Evolutionary conservation across 2,329 filamentous ascomycete genomes (phyloP).

Genomic region (Lasiodiplodia gonubiensis): DNA sequence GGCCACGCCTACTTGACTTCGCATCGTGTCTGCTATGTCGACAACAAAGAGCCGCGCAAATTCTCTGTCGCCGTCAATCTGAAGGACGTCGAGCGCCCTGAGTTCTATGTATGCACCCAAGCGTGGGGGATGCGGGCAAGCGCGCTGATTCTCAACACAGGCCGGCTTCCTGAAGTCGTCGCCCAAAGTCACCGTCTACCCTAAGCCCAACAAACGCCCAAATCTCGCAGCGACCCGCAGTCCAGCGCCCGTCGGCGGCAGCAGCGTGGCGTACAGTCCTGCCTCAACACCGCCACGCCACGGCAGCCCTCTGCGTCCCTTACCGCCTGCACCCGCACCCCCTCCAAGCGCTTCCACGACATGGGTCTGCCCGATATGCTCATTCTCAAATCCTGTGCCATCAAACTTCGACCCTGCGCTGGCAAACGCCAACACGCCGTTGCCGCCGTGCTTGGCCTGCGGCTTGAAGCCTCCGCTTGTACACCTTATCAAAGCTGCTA

Average conservation of each 20-base stretch:
- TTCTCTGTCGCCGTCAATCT: slow-evolving; percentile 85
- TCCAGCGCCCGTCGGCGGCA: slow-evolving; percentile 37
- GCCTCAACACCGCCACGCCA: slow-evolving; percentile 42
- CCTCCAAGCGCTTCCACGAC: slow-evolving; percentile 60
- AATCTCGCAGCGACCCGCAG: slow-evolving; percentile 50
- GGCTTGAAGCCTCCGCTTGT: slow-evolving; percentile 89
- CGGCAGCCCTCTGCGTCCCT: slow-evolving; percentile 43
- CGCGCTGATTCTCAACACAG: slow-evolving; percentile 48
- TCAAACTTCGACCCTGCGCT: slow-evolving; percentile 89
- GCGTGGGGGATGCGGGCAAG: neutral
- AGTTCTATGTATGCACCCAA: slow-evolving; percentile 73
- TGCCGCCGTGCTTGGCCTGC: slow-evolving; percentile 89
- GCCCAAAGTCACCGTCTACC: slow-evolving; percentile 85
- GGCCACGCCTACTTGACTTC: slow-evolving; percentile 97
- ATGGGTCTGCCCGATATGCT: slow-evolving; percentile 96
- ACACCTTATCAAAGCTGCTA: slow-evolving; percentile 84
- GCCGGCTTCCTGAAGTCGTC: slow-evolving; percentile 95
- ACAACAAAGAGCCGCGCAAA: slow-evolving; percentile 82
- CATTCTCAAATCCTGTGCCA: slow-evolving; percentile 89
- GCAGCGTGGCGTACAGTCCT: slow-evolving; percentile 42
- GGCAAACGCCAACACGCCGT: slow-evolving; percentile 76
- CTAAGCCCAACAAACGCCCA: slow-evolving; percentile 74
- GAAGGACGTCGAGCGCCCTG: slow-evolving; percentile 87
- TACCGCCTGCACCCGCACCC: slow-evolving; percentile 53
- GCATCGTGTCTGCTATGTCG: slow-evolving; percentile 93